Evolutionary conservation across 768 basidiomycete genomes (phyloP), one percentile per base, ranked within the genome.

Genomic region (Mycena metata): DNA sequence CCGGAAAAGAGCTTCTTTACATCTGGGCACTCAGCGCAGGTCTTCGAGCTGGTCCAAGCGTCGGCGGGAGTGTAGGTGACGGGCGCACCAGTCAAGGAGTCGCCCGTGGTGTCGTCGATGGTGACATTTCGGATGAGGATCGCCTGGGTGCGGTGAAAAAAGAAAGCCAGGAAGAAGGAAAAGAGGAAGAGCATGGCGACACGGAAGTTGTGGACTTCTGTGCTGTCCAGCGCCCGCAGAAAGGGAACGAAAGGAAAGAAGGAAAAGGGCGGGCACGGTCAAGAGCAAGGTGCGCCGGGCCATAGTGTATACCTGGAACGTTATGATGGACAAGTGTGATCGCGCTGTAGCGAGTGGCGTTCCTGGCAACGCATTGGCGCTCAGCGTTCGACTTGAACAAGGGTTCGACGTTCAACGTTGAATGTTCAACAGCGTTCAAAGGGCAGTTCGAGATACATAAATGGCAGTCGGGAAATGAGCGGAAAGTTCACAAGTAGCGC

Each of bases 101-200:
- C 78, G 41, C 79, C 78, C 30, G 72, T 69, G 42, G 77, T 77
- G 72, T 84, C 83, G 77, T 86, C 84, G 42, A 86, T 78, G 6
- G 84, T 84, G 35, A 80, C 71, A 64, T 85, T 84, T n/a, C n/a
- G n/a, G 26, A 79, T 72, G 30, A 80, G 73, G 19, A 68, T 54
- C 16, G 73, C 74, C 24, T 65, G 61, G 21, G 64, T 33, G 52
- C 6, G 9, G 26, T 45, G 19, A 50, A 69, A 71, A 64, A 71
- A 67, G 21, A 55, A 13, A 23, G 46, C 54, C 17, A 52, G 26
- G 42, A 67, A 45, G 39, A 67, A 45, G 39, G 35, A 51, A 24
- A 57, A 55, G n/a, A 60, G 35, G 51, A 50, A 33, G 49, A 51
- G 24, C 70, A 71, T 71, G 54, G 66, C 66, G 69, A 56, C 47